A percentile compares a stretch with the other conserved stretches of the same genome.
Evolutionary conservation across 441 rosid species (phyloP).

Genomic region (Macaranga tanarius): DNA sequence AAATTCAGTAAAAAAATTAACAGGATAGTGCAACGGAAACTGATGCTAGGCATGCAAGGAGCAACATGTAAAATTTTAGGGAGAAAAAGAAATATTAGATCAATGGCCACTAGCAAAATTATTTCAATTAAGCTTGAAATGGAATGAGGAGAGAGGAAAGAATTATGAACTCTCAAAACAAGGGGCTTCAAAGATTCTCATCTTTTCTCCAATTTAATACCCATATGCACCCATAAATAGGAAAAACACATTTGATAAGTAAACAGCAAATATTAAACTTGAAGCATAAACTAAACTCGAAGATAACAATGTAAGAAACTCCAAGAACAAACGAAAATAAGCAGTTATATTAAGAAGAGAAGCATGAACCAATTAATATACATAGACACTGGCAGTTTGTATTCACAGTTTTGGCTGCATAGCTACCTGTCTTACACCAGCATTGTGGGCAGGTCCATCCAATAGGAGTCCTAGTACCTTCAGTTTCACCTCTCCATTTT

Average conservation of each 20-base stretch:
- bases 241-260: not conserved
- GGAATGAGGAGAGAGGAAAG: not conserved
- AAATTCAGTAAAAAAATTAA: too few relatives aligned
- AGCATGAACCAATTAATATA: not conserved
- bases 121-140: not conserved
- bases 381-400: not conserved
- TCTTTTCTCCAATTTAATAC: not conserved
- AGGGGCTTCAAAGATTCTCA: not conserved
- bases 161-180: not conserved
- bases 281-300: not conserved
- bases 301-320: not conserved
- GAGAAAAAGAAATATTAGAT: not conserved
- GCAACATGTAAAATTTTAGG: too few relatives aligned
- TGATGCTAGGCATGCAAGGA: not conserved
- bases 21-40: not conserved
- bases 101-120: not conserved
- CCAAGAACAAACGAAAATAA: not conserved
- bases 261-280: not conserved
- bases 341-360: not conserved
- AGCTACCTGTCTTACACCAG: conserved; percentile 84
- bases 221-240: not conserved
- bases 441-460: conserved; percentile 83
- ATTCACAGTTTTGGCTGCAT: not conserved
- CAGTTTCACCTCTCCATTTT: conserved; percentile 56
- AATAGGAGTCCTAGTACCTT: conserved; percentile 79